These are phyloP conservation scores for Citrus sinensis DNA, from an alignment of 345 rosid species.

Conservation along the genomic window DVS_A1.0 CM039167.1:28812501-28813000, in stretches of 20 bases:
- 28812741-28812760: not conserved
- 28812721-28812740: not conserved
- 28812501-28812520: not conserved
- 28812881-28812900: not conserved
- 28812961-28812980: conserved; percentile 93
- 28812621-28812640: not conserved
- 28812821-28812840: not conserved
- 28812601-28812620: not conserved
- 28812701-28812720: not conserved
- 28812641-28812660: not conserved
- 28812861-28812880: not conserved
- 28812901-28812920: conserved; percentile 74
- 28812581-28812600: not conserved
- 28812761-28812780: not conserved
- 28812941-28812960: conserved; percentile 97
- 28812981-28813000: conserved; percentile 91
- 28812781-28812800: not conserved
- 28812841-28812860: not conserved
- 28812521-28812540: not conserved
- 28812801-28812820: not conserved
- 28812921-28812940: conserved; percentile 99
- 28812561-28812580: not conserved
- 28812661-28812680: not conserved
- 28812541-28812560: not conserved
- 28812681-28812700: not conserved